Percentiles rank a stretch among this genome's conserved stretches.
phyloP scores from a whole-genome alignment of 768 basidiomycete genomes.

The Mycena venus region DNA sequence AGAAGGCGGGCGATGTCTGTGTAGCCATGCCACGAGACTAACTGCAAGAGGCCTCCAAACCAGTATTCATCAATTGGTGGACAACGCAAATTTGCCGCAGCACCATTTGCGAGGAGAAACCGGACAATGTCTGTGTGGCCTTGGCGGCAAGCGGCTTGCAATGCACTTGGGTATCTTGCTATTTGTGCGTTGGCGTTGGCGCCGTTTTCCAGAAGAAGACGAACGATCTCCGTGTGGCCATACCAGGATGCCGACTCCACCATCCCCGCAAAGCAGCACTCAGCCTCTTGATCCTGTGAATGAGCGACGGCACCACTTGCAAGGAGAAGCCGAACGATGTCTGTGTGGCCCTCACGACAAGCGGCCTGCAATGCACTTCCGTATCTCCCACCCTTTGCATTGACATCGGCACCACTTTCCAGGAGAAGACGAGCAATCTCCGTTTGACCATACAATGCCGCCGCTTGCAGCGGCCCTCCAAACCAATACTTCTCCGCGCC shows the following conservation, averaged over 20 bases:
- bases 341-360: not conserved
- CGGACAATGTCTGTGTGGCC: not conserved
- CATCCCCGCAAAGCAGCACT: not conserved
- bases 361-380: not conserved
- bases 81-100: not conserved
- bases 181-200: not conserved
- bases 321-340: conserved; percentile 17
- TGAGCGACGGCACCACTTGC: conserved; percentile 11
- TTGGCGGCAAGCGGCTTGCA: not conserved
- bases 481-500: no score
- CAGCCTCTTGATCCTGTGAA: no score
- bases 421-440: conserved; percentile 20
- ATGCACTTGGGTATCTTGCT: not conserved
- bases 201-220: not conserved
- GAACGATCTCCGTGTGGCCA: not conserved
- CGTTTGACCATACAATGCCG: not conserved
- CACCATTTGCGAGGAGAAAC: not conserved
- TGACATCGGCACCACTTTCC: conserved; percentile 7
- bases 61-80: not conserved
- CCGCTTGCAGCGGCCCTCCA: no score
- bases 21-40: not conserved
- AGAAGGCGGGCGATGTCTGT: not conserved
- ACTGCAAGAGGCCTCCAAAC: not conserved
- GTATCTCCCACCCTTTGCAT: not conserved
- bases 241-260: not conserved